A percentile compares a stretch with the other conserved stretches of the same genome.
Conservation (phyloP, 2,329 filamentous ascomycete species). For the Botrytis porri region DNA sequence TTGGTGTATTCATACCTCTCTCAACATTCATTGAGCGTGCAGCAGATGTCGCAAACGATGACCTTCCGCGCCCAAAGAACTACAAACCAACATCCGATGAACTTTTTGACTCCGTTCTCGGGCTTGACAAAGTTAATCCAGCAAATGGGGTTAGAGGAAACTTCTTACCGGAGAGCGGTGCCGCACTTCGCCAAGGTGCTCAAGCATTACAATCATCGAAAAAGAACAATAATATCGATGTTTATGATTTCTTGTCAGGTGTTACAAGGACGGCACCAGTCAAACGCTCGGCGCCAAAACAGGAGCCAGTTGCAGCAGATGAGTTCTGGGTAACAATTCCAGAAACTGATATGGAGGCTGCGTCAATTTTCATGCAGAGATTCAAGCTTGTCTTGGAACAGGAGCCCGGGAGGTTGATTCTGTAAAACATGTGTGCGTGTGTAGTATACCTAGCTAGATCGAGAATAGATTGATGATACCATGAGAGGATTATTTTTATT, state of each 20-base stretch:
- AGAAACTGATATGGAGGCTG: constrained; percentile 76
- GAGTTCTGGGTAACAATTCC: constrained; percentile 80
- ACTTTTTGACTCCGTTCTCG: constrained; percentile 86
- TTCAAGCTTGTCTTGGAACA: constrained; percentile 80
- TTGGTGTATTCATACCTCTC: constrained; percentile 79
- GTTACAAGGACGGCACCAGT: constrained; percentile 35
- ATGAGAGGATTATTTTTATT: background rate
- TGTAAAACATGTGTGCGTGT: constrained; percentile 42
- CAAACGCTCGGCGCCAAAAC: constrained; percentile 34
- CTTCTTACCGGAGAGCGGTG: constrained; percentile 70
- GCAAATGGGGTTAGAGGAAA: constrained; percentile 56
- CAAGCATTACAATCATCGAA: constrained; percentile 28
- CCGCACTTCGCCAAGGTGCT: constrained; percentile 42
- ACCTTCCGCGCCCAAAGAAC: constrained; percentile 66
- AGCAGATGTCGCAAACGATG: constrained; percentile 81
- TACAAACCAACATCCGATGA: constrained; percentile 71
- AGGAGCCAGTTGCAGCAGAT: constrained; percentile 59
- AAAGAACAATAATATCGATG: constrained; percentile 58
- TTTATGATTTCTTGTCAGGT: constrained; percentile 76
- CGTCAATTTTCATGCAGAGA: constrained; percentile 76
- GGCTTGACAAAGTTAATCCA: constrained; percentile 53
- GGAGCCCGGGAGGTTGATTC: constrained; percentile 72
- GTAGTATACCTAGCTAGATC: constrained; percentile 24
- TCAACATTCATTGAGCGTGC: constrained; percentile 85
- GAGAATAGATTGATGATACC: constrained; percentile 25